phyloP scores from a whole-genome alignment of 208 protist species.

The Trypanosoma melophagium region DNA sequence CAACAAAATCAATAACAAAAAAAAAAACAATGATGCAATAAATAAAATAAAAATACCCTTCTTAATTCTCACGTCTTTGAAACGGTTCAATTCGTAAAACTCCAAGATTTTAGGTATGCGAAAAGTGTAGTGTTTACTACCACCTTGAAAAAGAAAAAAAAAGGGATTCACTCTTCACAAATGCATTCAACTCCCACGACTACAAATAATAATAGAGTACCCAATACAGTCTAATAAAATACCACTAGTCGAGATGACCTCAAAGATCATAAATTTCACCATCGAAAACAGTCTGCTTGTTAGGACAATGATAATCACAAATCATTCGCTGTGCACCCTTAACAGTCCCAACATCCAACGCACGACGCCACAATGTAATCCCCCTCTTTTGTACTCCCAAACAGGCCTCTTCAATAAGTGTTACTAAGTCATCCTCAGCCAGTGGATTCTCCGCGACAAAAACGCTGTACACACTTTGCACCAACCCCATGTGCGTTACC shows the following conservation, averaged over 20 bases:
- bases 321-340: not conserved
- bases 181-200: too few species aligned
- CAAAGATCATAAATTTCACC: constrained; percentile 16
- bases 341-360: not conserved
- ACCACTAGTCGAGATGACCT: not conserved
- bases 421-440: constrained; percentile 45
- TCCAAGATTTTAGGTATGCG: too few species aligned
- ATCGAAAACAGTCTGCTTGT: constrained; percentile 12
- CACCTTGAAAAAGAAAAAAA: too few species aligned
- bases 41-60: too few species aligned
- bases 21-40: too few species aligned
- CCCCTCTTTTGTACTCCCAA: not conserved
- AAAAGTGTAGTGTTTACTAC: too few species aligned
- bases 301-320: not conserved
- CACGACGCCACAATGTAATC: not conserved
- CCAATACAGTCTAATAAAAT: too few species aligned
- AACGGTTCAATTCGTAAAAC: too few species aligned
- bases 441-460: constrained; percentile 37
- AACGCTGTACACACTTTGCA: constrained; percentile 29
- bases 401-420: constrained; percentile 31
- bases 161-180: too few species aligned
- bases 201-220: too few species aligned
- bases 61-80: too few species aligned
- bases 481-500: constrained; percentile 33
- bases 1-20: too few species aligned